Base-by-base conservation (phyloP, 495 filamentous ascomycete genomes). In the Tuber calosporum region DNA sequence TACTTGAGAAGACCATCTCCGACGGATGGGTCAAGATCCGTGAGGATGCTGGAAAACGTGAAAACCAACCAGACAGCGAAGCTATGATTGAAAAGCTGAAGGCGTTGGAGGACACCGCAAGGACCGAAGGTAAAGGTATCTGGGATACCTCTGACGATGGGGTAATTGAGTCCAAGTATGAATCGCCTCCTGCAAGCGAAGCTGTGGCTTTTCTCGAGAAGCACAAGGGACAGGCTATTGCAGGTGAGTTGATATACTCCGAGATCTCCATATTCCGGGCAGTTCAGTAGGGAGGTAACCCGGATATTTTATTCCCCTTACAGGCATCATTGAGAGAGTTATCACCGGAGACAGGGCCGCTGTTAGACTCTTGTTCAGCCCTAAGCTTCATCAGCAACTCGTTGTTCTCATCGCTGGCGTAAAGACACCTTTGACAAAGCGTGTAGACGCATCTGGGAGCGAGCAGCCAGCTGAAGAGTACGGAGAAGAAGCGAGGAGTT, bases 1-100 rank as follows among this genome's bases (percentile, higher is more conserved):
- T 98, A 53, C 92, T 94, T 30, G 94, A 97, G 39, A 87, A 90
- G 48, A 85, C 89, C 69, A 89, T 97, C 66, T 87, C 90, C 72
- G 91, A 94, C 77, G 96, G 96, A 69, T 96, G 92, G 92, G 85
- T 91, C 72, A 96, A 93, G 81, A 85, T 99, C 48, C 87, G 96
- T 69, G 94, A 99, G 73, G 95, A 98, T 84, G 92, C 93, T 37
- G 93, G 93, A 73, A 87, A 86, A 79, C 87, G 90, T 58, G 93
- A 92, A 76, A 93, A 96, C 69, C 91, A 97, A 39, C 87, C 90
- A 0, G 91, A 94, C 67, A 43, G 74, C 34, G 91, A 93, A 67
- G 85, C 89, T 19, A 88, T 66, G 72, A 83, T 98, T 38, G 91
- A 95, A 74, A 89, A 89, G 72, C 87, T 99, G 66, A 88, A 90